These are phyloP conservation scores for Tephrocybe rancida DNA, from an alignment of 768 basidiomycete genomes.

Conservation along the genomic window DNA sequence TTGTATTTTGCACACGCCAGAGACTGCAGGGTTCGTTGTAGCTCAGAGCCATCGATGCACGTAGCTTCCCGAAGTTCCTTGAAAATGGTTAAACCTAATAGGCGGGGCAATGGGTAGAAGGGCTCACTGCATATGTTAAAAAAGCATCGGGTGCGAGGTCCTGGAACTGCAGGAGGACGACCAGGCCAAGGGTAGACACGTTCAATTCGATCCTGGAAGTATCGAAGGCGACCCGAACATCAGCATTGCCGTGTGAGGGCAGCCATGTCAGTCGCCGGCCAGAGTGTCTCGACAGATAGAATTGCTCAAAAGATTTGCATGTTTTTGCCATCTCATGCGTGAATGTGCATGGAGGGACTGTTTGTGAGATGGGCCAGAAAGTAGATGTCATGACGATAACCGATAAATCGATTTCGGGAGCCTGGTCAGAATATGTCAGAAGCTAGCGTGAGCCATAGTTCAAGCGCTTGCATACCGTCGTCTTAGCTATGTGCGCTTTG, in stretches of 20 bases:
- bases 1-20: slow-evolving; percentile 95
- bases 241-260: slow-evolving; percentile 85
- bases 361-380: slow-evolving; percentile 88
- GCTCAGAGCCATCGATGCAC: slow-evolving; percentile 70
- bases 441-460: background rate
- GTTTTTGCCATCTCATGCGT: slow-evolving; percentile 64
- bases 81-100: background rate
- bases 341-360: slow-evolving; percentile 65
- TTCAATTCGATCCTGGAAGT: slow-evolving; percentile 84
- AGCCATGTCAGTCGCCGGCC: slow-evolving; percentile 94
- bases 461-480: slow-evolving; percentile 48
- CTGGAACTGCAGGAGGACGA: slow-evolving; percentile 89
- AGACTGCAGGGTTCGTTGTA: slow-evolving; percentile 93
- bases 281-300: slow-evolving; percentile 87
- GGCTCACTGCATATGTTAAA: slow-evolving; percentile 73
- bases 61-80: slow-evolving; percentile 88
- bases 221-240: slow-evolving; percentile 85
- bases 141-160: slow-evolving; percentile 64
- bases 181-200: slow-evolving; percentile 85
- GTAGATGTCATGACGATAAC: slow-evolving; percentile 96
- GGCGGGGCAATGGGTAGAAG: background rate
- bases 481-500: slow-evolving; percentile 57
- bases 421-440: slow-evolving; percentile 41
- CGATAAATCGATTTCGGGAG: slow-evolving; percentile 75
- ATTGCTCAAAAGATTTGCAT: slow-evolving; percentile 81